Evolutionary conservation across 805 yeast genomes (phyloP).

Genomic region (Metschnikowia continentalis): DNA sequence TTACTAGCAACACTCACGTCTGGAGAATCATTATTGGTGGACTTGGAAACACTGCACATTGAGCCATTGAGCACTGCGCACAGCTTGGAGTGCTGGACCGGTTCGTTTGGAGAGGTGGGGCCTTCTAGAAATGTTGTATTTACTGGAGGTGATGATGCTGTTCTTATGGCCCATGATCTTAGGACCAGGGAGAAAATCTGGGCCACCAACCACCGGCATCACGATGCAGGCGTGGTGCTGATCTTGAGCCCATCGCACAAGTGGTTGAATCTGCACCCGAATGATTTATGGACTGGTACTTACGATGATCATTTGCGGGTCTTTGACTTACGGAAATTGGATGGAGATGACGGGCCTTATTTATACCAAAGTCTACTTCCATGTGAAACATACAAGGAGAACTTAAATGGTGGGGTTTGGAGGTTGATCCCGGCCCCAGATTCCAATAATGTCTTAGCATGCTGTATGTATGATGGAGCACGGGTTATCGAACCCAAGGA

Average conservation of each 20-base stretch:
- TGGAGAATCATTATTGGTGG: conserved; percentile 53
- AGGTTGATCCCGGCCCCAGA: conserved; percentile 63
- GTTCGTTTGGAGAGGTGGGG: conserved; percentile 58
- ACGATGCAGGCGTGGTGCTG: conserved; percentile 88
- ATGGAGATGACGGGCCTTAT: conserved; percentile 31
- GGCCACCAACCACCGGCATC: conserved; percentile 51
- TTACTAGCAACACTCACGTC: conserved; percentile 61
- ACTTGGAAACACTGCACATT: conserved; percentile 18
- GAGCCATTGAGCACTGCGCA: conserved; percentile 44
- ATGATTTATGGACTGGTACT: conserved; percentile 77
- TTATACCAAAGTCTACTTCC: conserved; percentile 51
- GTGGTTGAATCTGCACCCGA: conserved; percentile 45
- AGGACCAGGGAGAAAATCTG: conserved; percentile 37
- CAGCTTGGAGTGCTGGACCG: conserved; percentile 85
- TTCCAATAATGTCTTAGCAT: conserved; percentile 54
- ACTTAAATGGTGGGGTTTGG: conserved; percentile 96
- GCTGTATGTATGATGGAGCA: conserved; percentile 97
- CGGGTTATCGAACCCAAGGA: conserved; percentile 44
- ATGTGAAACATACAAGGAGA: conserved; percentile 35
- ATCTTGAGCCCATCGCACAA: conserved; percentile 46
- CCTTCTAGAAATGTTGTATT: conserved; percentile 56
- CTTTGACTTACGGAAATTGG: conserved; percentile 60
- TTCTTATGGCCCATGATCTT: conserved; percentile 69
- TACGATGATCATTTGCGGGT: conserved; percentile 78
- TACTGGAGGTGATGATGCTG: conserved; percentile 89